Evolutionary conservation across 179 eudicot genomes (phyloP).

Genomic region (Beta corolliflora): DNA sequence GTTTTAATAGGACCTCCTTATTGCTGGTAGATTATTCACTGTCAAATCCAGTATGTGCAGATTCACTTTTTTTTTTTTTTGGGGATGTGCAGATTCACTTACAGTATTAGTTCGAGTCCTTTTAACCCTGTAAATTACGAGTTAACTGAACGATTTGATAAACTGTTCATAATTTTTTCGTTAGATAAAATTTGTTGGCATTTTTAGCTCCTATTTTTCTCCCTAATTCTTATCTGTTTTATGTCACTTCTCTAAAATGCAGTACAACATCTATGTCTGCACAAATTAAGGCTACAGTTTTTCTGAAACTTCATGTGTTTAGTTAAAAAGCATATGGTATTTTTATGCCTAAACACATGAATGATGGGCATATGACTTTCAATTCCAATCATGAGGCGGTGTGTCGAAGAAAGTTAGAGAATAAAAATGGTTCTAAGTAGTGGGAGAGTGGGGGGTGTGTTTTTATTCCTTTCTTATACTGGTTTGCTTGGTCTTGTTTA

Average conservation of each 20-base stretch:
- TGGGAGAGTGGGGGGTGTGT: slow-evolving; percentile 17
- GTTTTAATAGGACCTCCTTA: neutral
- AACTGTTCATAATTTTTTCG: neutral
- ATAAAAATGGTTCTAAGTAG: slow-evolving; percentile 26
- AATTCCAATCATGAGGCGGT: slow-evolving; percentile 21
- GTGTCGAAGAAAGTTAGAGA: slow-evolving; percentile 14
- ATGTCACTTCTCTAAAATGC: slow-evolving; percentile 1
- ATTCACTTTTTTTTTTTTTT: no score
- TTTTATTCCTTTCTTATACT: slow-evolving; percentile 36
- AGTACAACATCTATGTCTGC: neutral
- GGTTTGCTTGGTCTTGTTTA: slow-evolving; percentile 22
- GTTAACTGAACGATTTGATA: neutral
- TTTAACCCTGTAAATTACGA: neutral
- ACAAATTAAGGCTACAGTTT: neutral
- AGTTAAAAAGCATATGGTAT: neutral
- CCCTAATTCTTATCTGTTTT: neutral
- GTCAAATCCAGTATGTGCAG: no score
- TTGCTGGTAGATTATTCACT: neutral
- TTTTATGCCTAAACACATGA: slow-evolving; percentile 3
- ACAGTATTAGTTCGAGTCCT: neutral
- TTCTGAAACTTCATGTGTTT: neutral
- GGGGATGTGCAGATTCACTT: neutral
- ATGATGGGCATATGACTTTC: slow-evolving; percentile 16
- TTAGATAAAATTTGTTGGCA: neutral
- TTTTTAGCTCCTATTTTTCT: neutral